Base-by-base conservation (phyloP, 208 protist genomes). In the Leishmania major region DNA sequence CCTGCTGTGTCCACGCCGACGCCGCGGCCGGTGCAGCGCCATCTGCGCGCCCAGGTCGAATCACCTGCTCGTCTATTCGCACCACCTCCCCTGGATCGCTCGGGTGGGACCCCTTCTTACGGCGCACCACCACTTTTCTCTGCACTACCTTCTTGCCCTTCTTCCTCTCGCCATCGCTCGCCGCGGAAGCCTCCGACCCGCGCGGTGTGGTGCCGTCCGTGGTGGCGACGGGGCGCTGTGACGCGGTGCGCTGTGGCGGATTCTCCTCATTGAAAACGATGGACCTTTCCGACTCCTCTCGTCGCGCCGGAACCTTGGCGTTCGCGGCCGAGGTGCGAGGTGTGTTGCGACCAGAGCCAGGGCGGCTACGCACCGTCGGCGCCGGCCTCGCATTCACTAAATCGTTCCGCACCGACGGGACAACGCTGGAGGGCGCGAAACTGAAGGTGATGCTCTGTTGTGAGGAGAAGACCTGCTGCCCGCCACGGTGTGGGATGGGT, bases 81-180 rank as follows among this genome's bases (percentile, higher is more conserved):
- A 84, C 59, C 53, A 85, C 78, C 73, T 85, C 84, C 35, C 77
- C 78, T 3, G 72, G 76, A 37, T 77, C 82, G 73, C 35, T 90
- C n/a, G 84, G 79, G 72, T 83, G 76, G 17, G 60, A 60, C 51
- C 84, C 62, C 55, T 78, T 77, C 43, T 62, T 78, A 62, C 87
- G 87, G 17, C 75, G 74, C 69, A 75, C 71, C 76, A 85, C 82
- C 53, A 85, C 81, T 62, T 82, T 84, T 45, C 83, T 71, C 47
- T 77, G 76, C 78, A 81, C 78, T 31, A 81, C 81, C 43, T 83
- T 87, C 28, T 57, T 77, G 15, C 37, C 31, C 53, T 74, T 82
- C 37, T 77, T 81, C 45, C 60, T 53, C 10, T 83, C 59, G 1
- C 45, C 74, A 51, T 85, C 78, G 35, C 66, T 76, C 49, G 59